Conservation (phyloP, 805 yeast genomes). For the Kodamaea kaohsiungensis region DNA sequence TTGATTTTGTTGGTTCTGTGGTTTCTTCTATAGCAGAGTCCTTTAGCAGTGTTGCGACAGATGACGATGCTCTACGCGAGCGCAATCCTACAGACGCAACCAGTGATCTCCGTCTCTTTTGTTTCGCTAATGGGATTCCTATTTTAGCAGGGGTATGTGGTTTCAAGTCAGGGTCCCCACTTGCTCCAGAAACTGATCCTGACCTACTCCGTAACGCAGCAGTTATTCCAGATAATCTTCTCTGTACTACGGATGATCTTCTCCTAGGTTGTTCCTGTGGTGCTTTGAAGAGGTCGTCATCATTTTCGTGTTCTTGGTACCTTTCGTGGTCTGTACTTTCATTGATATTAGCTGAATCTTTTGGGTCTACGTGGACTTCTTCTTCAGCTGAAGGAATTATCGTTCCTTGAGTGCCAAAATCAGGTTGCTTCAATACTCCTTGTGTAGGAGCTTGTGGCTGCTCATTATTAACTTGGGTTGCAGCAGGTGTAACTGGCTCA, state of each 20-base stretch:
- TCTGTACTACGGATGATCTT: conserved; percentile 32
- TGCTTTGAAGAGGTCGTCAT: conserved; percentile 33
- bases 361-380: conserved; percentile 28
- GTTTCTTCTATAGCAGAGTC: background rate
- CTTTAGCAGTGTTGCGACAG: background rate
- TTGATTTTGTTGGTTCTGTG: background rate
- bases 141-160: conserved; percentile 34
- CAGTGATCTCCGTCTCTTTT: conserved; percentile 31
- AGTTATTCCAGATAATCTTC: conserved; percentile 39
- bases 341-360: conserved; percentile 15
- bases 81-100: conserved; percentile 4
- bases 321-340: background rate
- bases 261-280: conserved; percentile 24
- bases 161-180: conserved; percentile 12
- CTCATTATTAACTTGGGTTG: background rate
- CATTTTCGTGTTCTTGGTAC: conserved; percentile 19
- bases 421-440: background rate
- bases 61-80: conserved; percentile 5
- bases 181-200: conserved; percentile 29
- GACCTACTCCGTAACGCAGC: conserved; percentile 25
- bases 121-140: conserved; percentile 38
- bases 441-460: conserved; percentile 15
- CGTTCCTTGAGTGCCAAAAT: background rate
- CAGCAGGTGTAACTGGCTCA: background rate
- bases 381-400: conserved; percentile 6